Evolutionary conservation across 352 stramenopile species (phyloP), one percentile per base, ranked within the genome.

Genomic region (Proteromonas lacertae): DNA sequence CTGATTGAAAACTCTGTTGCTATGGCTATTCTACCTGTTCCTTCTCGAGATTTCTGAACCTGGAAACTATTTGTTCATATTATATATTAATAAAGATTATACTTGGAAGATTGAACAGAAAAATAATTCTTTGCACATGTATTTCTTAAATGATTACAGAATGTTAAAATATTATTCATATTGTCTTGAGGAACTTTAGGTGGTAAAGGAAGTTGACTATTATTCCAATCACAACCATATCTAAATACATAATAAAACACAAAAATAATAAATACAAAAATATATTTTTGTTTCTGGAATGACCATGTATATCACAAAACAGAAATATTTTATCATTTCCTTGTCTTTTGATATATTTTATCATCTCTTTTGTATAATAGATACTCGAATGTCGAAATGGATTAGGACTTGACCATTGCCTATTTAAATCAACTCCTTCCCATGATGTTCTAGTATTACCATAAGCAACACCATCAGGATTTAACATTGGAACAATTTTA

Each of bases 401-500:
- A 1, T 50, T 62, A 0, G 72, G 72, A 5, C 40, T 50, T 34
- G 68, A 64, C 72, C 72, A 86, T 28, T 56, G 49, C 16, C 49
- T 45, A 32, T 42, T 44, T 7, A 42, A 21, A 26, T 42, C 50
- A 17, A 82, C 51, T 1, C 57, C 68, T 40, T 41, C 44, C 10
- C 57, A 32, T 25, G 43, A 59, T 32, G 66, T 82, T 12, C 75
- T 62, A 43, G 76, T 84, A 46, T 91, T 88, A 16, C 75, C 75
- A 29, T 62, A 69, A 40, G 76, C 66, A 3, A 90, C 75, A 9
- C 75, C 75, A 36, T 90, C 75, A 0, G 75, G 75, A 34, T 90
- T 91, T 6, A 91, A 55, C 43, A 91, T 78, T 0, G 75, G 75
- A 1, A 90, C 59, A 25, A 91, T 55, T 21, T 72, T 60, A 42